A percentile compares a stretch with the other conserved stretches of the same genome.
phyloP scores from a whole-genome alignment of 1,139 yeast species.

The Spathaspora sp. region DNA sequence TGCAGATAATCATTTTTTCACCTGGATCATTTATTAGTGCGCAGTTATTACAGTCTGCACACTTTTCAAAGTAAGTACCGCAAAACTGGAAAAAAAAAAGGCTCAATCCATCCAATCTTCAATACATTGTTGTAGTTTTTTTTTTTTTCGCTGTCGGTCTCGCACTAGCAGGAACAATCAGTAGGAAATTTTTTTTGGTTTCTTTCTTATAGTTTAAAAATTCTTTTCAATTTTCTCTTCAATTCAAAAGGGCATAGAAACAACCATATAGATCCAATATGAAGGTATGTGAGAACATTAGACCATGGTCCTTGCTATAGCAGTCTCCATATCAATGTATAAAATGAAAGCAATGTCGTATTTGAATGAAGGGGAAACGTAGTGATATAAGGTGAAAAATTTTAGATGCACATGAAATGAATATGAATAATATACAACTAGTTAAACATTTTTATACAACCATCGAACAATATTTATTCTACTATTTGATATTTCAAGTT shows the following conservation, averaged over 20 bases:
- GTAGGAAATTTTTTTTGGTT: slow-evolving; percentile 6
- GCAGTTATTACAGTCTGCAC: background rate
- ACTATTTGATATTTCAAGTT: too few relatives aligned
- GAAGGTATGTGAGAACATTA: slow-evolving; percentile 11
- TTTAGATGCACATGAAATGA: background rate
- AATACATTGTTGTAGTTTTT: slow-evolving; percentile 1
- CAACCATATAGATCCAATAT: slow-evolving; percentile 10
- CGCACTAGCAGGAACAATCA: background rate
- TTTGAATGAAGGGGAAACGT: background rate
- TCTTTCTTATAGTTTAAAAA: slow-evolving; percentile 6
- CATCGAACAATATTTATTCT: too few relatives aligned
- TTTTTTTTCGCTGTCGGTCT: background rate
- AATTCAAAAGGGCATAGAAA: slow-evolving; percentile 9
- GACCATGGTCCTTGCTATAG: background rate
- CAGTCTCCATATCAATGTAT: background rate
- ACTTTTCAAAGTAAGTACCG: background rate
- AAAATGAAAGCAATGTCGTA: background rate
- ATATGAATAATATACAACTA: too few relatives aligned
- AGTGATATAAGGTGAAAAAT: background rate
- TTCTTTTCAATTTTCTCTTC: slow-evolving; percentile 8
- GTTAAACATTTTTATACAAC: too few relatives aligned
- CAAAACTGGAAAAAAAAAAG: slow-evolving; percentile 1
- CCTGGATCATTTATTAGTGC: background rate
- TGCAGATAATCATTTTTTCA: slow-evolving; percentile 1
- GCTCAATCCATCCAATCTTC: slow-evolving; percentile 5